Evolutionary conservation across 2,329 filamentous ascomycete species (phyloP).

Genomic region (Colletotrichum magnum): DNA sequence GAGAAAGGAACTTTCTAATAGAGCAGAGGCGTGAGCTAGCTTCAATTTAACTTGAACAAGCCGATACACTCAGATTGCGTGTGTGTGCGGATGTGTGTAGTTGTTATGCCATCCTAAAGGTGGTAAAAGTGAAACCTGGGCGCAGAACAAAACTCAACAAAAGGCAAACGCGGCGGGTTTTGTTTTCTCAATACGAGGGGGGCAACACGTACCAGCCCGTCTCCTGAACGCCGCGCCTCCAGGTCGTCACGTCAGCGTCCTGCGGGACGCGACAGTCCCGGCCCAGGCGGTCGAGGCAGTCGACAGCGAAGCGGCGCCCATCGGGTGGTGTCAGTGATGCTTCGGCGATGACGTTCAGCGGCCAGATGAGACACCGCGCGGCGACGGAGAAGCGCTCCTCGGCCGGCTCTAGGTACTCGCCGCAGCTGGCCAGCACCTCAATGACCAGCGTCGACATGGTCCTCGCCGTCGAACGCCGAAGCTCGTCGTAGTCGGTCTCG

Average conservation of each 20-base stretch:
- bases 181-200: not conserved
- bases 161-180: not conserved
- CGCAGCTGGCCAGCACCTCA: constrained; percentile 44
- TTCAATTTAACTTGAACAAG: too few species aligned
- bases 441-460: constrained; percentile 42
- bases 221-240: constrained; percentile 8
- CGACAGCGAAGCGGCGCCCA: constrained; percentile 35
- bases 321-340: constrained; percentile 28
- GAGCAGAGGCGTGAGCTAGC: too few species aligned
- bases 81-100: not conserved
- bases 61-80: not conserved
- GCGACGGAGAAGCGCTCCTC: constrained; percentile 42
- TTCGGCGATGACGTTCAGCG: constrained; percentile 42
- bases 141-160: constrained; percentile 16
- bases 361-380: constrained; percentile 45
- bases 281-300: constrained; percentile 42
- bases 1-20: too few species aligned
- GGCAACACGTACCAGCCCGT: constrained; percentile 39
- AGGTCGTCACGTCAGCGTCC: not conserved
- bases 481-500: constrained; percentile 16
- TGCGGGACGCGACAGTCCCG: constrained; percentile 44
- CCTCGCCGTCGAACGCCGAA: constrained; percentile 24
- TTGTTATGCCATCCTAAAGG: constrained; percentile 13
- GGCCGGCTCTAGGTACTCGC: constrained; percentile 39
- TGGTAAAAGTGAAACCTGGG: constrained; percentile 31